phyloP scores from a whole-genome alignment of 2,329 filamentous ascomycete genomes.

The Xylariales sp. region DNA sequence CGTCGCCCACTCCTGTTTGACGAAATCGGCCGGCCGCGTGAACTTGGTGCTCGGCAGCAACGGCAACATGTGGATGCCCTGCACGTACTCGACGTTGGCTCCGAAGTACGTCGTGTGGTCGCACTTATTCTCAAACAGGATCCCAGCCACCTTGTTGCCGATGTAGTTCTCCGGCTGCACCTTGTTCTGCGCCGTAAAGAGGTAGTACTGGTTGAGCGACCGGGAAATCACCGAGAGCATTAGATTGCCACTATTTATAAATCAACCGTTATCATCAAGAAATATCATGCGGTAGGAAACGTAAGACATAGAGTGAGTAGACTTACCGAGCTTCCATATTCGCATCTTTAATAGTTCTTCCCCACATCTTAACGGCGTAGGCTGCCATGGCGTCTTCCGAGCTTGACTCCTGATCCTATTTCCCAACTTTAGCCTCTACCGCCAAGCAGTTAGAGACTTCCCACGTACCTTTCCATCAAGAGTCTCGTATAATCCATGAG shows the following conservation, averaged over 20 bases:
- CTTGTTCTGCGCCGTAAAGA: constrained; percentile 77
- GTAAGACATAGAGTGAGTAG: background rate
- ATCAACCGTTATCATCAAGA: constrained; percentile 3
- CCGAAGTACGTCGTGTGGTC: constrained; percentile 95
- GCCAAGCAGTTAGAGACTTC: background rate
- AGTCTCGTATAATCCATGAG: constrained; percentile 78
- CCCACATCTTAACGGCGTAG: constrained; percentile 96
- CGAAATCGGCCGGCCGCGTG: constrained; percentile 75
- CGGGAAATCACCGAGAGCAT: constrained; percentile 84
- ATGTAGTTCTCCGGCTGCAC: constrained; percentile 81
- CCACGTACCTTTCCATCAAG: constrained; percentile 73
- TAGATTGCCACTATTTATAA: constrained; percentile 72
- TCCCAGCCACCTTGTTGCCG: constrained; percentile 78
- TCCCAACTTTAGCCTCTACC: constrained; percentile 10
- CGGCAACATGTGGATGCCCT: constrained; percentile 80
- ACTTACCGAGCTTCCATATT: constrained; percentile 79
- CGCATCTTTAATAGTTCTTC: constrained; percentile 76
- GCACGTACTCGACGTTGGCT: constrained; percentile 74
- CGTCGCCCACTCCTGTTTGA: constrained; percentile 82
- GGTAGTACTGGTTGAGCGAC: constrained; percentile 82
- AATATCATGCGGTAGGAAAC: background rate
- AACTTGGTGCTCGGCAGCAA: constrained; percentile 72
- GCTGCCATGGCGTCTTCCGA: constrained; percentile 90
- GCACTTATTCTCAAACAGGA: constrained; percentile 93
- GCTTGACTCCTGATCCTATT: constrained; percentile 80